Evolutionary conservation across 2,329 filamentous ascomycete species (phyloP), one percentile per base, ranked within the genome.

Genomic region (Exophiala viscosa): DNA sequence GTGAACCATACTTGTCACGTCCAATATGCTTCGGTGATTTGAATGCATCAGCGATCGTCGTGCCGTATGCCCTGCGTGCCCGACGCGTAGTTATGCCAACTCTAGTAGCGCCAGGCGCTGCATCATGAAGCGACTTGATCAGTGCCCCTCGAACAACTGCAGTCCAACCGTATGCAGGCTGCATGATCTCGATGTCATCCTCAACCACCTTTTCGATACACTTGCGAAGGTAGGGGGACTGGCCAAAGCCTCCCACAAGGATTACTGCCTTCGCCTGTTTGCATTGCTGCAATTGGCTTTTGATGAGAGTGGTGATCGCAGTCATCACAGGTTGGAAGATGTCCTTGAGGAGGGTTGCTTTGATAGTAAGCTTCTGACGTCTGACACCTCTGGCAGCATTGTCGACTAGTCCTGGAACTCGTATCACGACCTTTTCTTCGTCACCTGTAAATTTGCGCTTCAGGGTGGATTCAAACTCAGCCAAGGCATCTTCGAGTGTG

Each of bases 221-320:
- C 7, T 57, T 55, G 8, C 58, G 55, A 13, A 67, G 57, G 34
- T 63, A 67, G 1, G 48, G 49, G 28, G 57, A 67, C 11, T 67
- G 58, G 9, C 65, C 65, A 43, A 68, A 66, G 1, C 64, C 64
- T 1, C 66, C 65, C 1, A 68, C 65, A 0, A 68, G 45, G 1
- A 67, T 58, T 1, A 69, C 54, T 5, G 63, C 54, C 57, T 78
- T 76, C 54, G 86, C 83, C 36, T 81, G 81, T 65, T 78, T 78
- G 34, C 80, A 81, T 13, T 79, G 79, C 70, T 83, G 81, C 59
- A 66, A 55, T 39, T 66, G 65, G 18, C 51, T 35, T 23, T 54
- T 51, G 4, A 67, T 61, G 13, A 66, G 55, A 6, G 54, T 41
- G 8, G 46, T 45, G 33, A 66, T 45, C 0, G 61, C 57, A 20